Evolutionary conservation across 257 asterid species (phyloP).

Genomic region (Solanum habrochaites): DNA sequence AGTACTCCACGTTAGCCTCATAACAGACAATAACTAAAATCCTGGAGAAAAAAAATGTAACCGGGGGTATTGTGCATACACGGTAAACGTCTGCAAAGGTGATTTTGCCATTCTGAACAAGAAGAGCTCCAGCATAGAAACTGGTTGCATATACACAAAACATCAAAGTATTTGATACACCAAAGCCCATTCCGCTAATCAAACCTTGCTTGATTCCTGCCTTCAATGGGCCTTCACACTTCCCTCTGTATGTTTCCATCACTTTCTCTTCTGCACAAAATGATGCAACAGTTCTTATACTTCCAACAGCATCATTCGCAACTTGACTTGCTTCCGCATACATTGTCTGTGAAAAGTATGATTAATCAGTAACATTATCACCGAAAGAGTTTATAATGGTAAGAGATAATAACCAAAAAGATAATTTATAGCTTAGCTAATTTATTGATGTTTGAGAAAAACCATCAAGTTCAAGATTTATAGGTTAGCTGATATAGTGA

Average conservation of each 20-base stretch:
- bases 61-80: constrained; percentile 22
- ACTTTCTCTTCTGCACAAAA: constrained; percentile 1
- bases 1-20: background rate
- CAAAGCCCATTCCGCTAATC: constrained; percentile 43
- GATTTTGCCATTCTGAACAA: constrained; percentile 54
- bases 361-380: background rate
- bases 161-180: constrained; percentile 42
- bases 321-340: constrained; percentile 1
- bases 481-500: background rate
- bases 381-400: background rate
- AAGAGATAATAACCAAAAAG: background rate
- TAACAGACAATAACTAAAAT: background rate
- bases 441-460: background rate
- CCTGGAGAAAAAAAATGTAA: background rate
- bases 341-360: background rate
- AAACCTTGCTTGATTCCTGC: background rate
- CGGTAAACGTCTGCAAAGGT: constrained; percentile 60
- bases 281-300: background rate
- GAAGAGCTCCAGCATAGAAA: constrained; percentile 85
- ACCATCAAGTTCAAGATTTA: background rate
- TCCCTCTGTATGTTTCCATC: background rate
- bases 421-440: background rate
- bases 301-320: background rate
- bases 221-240: background rate
- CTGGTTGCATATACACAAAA: constrained; percentile 69